Evolutionary conservation across 352 stramenopile genomes (phyloP).

Genomic region (Halophytophthora batemanensis): DNA sequence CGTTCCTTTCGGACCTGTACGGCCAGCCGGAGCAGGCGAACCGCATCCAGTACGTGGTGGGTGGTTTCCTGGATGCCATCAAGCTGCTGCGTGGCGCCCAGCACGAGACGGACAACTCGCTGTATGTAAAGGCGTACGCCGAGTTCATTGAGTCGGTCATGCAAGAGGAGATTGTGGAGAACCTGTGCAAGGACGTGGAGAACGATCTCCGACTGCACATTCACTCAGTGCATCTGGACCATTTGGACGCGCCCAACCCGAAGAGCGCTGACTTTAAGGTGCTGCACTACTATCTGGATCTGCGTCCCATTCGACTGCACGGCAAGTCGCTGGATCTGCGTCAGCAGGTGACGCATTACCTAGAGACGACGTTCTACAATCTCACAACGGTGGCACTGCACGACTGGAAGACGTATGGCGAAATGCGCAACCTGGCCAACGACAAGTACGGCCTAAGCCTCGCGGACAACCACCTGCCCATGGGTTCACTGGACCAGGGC

Average conservation of each 20-base stretch:
- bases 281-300: conserved; percentile 80
- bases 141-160: conserved; percentile 82
- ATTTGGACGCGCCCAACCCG: conserved; percentile 84
- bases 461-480: conserved; percentile 90
- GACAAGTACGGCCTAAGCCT: conserved; percentile 92
- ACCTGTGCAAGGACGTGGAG: conserved; percentile 92
- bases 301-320: conserved; percentile 88
- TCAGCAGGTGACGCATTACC: conserved; percentile 86
- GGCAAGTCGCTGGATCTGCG: conserved; percentile 85
- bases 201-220: conserved; percentile 91
- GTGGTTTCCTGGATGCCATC: conserved; percentile 76
- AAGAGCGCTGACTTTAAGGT: conserved; percentile 83
- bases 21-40: conserved; percentile 73
- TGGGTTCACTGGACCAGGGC: conserved; percentile 90
- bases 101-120: conserved; percentile 67
- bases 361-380: conserved; percentile 96
- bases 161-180: conserved; percentile 86
- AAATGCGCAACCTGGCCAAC: conserved; percentile 92
- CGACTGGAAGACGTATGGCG: conserved; percentile 93
- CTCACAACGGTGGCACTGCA: conserved; percentile 93
- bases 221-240: conserved; percentile 83
- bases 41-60: conserved; percentile 81
- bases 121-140: conserved; percentile 69
- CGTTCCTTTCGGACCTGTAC: conserved; percentile 86
- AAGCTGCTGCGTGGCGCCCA: conserved; percentile 71